A percentile compares a stretch with the other conserved stretches of the same genome.
Conservation (phyloP, 2,329 filamentous ascomycete genomes). For the Zalaria obscura region DNA sequence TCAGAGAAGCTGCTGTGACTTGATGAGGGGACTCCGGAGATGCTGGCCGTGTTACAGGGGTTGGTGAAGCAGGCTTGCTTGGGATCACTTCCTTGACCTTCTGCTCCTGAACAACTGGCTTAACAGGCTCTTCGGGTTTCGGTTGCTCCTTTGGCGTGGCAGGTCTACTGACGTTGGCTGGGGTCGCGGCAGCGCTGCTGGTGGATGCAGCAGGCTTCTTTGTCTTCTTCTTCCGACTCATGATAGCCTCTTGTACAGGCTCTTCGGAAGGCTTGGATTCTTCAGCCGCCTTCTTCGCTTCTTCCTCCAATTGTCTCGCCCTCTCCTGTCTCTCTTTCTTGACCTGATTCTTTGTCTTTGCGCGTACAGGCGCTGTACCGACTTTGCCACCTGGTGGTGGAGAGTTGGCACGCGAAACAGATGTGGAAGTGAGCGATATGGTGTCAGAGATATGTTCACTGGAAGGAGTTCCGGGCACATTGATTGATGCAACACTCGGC, state of each 20-base stretch:
- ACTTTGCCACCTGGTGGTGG: constrained; percentile 40
- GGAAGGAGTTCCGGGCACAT: constrained; percentile 56
- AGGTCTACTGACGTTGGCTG: neutral
- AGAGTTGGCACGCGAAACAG: constrained; percentile 57
- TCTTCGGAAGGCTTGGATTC: constrained; percentile 29
- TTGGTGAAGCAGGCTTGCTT: constrained; percentile 9
- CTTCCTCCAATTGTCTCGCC: constrained; percentile 26
- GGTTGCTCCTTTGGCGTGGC: neutral
- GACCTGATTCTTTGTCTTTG: constrained; percentile 63
- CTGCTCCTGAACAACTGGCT: neutral
- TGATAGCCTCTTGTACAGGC: constrained; percentile 51
- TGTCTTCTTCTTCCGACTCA: constrained; percentile 73
- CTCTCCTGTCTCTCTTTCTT: constrained; percentile 47
- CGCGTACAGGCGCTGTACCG: constrained; percentile 53
- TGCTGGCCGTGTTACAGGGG: constrained; percentile 6
- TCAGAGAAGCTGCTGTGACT: constrained; percentile 16
- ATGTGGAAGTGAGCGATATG: constrained; percentile 58
- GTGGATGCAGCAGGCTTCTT: constrained; percentile 41
- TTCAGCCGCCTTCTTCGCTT: constrained; percentile 34
- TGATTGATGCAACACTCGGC: constrained; percentile 41
- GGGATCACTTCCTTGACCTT: neutral
- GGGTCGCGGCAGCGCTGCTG: neutral
- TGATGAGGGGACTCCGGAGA: constrained; percentile 8
- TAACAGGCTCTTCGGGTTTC: constrained; percentile 4
- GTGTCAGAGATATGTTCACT: constrained; percentile 68